phyloP scores from a whole-genome alignment of 2,329 filamentous ascomycete species.

The Trichoderma harzianum region DNA sequence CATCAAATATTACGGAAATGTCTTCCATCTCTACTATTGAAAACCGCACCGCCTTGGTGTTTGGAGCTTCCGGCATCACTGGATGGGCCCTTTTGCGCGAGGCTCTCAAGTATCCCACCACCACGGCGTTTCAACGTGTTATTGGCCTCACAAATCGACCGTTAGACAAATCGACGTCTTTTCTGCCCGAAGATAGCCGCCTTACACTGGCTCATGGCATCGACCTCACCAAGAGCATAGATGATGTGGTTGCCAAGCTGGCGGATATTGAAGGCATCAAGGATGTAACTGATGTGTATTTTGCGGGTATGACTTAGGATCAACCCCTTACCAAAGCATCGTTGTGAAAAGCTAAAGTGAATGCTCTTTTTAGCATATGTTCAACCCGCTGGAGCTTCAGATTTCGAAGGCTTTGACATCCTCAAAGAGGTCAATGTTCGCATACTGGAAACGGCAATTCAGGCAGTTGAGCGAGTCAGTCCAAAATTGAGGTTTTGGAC shows the following conservation, averaged over 20 bases:
- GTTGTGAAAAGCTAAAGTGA: background rate
- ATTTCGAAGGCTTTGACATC: conserved; percentile 9
- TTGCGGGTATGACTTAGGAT: background rate
- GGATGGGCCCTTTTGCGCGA: conserved; percentile 14
- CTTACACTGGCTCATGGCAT: background rate
- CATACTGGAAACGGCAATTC: conserved; percentile 5
- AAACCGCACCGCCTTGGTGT: conserved; percentile 9
- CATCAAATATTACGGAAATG: background rate
- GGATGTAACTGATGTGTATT: conserved; percentile 13
- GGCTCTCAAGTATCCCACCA: background rate
- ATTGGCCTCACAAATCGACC: conserved; percentile 9
- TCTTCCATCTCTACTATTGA: background rate
- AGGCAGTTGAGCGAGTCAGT: conserved; percentile 5
- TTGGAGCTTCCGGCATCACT: conserved; percentile 15
- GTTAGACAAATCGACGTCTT: background rate
- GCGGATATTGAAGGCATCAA: conserved; percentile 3
- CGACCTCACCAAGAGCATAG: conserved; percentile 1
- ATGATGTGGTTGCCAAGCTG: conserved; percentile 8
- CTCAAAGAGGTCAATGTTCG: conserved; percentile 10
- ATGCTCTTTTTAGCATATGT: background rate
- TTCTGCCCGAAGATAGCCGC: conserved; percentile 1
- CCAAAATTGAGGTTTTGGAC: conserved; percentile 2
- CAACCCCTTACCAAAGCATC: background rate
- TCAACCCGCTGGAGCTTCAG: conserved; percentile 7
- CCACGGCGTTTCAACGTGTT: background rate